Conservation (phyloP, 352 stramenopile genomes). For the Aphanomyces astaci region DNA sequence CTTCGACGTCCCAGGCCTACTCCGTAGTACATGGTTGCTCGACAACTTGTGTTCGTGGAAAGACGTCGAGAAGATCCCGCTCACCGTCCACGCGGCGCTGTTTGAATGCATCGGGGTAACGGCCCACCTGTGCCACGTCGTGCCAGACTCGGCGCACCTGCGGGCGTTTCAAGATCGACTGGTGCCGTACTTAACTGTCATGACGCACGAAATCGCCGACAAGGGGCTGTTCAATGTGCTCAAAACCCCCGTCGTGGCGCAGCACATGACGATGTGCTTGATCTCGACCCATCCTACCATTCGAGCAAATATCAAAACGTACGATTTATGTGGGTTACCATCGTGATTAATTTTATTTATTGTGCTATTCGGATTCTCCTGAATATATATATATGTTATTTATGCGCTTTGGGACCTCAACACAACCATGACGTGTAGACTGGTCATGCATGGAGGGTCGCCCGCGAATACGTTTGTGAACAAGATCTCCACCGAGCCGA, state of each 20-base stretch:
- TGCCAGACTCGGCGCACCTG: conserved; percentile 33
- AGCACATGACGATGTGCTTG: conserved; percentile 65
- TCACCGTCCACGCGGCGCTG: conserved; percentile 66
- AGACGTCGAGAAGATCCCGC: conserved; percentile 57
- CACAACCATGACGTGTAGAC: neutral
- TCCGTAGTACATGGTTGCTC: conserved; percentile 56
- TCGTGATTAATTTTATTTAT: too few relatives aligned
- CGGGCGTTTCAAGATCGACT: conserved; percentile 23
- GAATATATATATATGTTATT: too few relatives aligned
- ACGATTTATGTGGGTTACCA: neutral
- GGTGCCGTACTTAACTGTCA: conserved; percentile 49
- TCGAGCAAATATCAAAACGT: conserved; percentile 67
- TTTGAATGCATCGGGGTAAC: conserved; percentile 75
- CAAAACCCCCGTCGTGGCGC: conserved; percentile 66
- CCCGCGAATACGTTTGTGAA: neutral
- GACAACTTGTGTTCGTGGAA: conserved; percentile 52
- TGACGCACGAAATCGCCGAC: conserved; percentile 62
- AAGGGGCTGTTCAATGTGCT: conserved; percentile 71
- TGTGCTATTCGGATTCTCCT: too few relatives aligned
- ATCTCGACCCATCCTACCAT: conserved; percentile 51
- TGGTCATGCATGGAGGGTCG: conserved; percentile 14
- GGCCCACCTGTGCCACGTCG: conserved; percentile 54
- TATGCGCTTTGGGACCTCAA: neutral
- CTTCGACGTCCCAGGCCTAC: conserved; percentile 17
- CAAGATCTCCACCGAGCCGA: conserved; percentile 1